A percentile compares a stretch with the other conserved stretches of the same genome.
Conservation (phyloP, 306 rosid species). For the Echinosophora koreensis region DNA sequence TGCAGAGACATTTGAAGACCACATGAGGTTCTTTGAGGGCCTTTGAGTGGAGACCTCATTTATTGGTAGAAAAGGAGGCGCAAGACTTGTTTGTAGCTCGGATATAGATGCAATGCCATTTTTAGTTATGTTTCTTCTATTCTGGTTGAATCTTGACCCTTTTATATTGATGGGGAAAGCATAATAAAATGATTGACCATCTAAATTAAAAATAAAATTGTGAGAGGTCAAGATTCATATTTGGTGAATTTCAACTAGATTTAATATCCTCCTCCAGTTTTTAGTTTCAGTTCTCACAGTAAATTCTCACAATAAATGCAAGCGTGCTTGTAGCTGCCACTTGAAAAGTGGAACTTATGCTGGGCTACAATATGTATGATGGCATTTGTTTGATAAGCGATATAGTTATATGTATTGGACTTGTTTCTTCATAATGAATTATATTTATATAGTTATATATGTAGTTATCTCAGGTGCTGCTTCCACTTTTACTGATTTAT, state of each 20-base stretch:
- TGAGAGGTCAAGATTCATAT: no score
- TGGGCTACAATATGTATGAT: background rate
- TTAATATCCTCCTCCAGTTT: slow-evolving; percentile 21
- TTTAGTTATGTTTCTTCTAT: slow-evolving; percentile 13
- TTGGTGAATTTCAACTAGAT: background rate
- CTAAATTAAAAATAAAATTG: no score
- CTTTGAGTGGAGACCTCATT: slow-evolving; percentile 55
- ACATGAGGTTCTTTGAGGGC: slow-evolving; percentile 75
- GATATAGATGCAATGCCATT: slow-evolving; percentile 11
- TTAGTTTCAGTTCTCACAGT: background rate
- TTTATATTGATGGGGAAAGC: slow-evolving; percentile 17
- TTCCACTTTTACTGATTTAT: background rate
- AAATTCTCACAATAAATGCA: background rate
- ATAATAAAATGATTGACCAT: slow-evolving; percentile 6
- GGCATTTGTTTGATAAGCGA: background rate
- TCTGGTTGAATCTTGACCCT: slow-evolving; percentile 4
- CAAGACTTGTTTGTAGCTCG: slow-evolving; percentile 27
- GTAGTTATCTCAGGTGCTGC: background rate
- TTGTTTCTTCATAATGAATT: no score
- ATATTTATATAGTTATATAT: background rate
- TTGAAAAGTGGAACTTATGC: slow-evolving; percentile 6
- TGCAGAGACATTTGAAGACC: slow-evolving; percentile 87
- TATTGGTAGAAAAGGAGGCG: background rate
- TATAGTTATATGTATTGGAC: no score
- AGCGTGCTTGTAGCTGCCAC: background rate